These are phyloP conservation scores for Golubevia pallescens DNA, from an alignment of 1,284 basidiomycete species.

Conservation along the genomic window DNA sequence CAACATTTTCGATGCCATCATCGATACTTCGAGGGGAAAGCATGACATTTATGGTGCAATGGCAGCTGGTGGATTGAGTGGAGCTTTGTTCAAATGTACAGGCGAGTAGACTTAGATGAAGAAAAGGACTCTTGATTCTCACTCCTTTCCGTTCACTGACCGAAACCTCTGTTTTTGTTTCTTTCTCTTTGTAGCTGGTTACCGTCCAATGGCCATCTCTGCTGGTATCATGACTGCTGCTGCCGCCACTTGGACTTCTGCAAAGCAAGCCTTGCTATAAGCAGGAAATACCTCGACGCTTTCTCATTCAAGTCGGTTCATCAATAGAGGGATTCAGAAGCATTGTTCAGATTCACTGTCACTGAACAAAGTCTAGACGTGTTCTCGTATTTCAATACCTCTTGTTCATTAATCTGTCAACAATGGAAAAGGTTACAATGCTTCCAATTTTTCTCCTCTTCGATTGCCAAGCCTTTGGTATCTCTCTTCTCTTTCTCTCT, in stretches of 20 bases:
- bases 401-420: too few relatives aligned
- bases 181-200: constrained; percentile 74
- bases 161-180: constrained; percentile 22
- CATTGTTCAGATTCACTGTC: too few relatives aligned
- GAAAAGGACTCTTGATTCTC: constrained; percentile 31
- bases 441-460: too few relatives aligned
- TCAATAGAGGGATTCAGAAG: too few relatives aligned
- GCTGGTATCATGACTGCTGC: constrained; percentile 84
- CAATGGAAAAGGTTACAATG: too few relatives aligned
- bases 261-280: constrained; percentile 74
- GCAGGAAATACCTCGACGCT: too few relatives aligned
- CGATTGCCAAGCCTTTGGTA: too few relatives aligned
- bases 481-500: too few relatives aligned
- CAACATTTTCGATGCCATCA: constrained; percentile 92
- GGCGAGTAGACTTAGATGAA: constrained; percentile 69
- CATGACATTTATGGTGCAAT: constrained; percentile 91
- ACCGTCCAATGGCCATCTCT: constrained; percentile 84
- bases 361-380: too few relatives aligned
- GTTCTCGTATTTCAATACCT: too few relatives aligned
- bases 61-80: constrained; percentile 87
- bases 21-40: constrained; percentile 83
- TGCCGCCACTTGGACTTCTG: constrained; percentile 88
- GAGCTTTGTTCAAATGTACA: constrained; percentile 90
- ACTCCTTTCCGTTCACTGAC: neutral
- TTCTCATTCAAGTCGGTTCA: too few relatives aligned